A percentile compares a stretch with the other conserved stretches of the same genome.
phyloP scores from a whole-genome alignment of 2,329 filamentous ascomycete genomes.

The Talaromyces amestolkiae region DNA sequence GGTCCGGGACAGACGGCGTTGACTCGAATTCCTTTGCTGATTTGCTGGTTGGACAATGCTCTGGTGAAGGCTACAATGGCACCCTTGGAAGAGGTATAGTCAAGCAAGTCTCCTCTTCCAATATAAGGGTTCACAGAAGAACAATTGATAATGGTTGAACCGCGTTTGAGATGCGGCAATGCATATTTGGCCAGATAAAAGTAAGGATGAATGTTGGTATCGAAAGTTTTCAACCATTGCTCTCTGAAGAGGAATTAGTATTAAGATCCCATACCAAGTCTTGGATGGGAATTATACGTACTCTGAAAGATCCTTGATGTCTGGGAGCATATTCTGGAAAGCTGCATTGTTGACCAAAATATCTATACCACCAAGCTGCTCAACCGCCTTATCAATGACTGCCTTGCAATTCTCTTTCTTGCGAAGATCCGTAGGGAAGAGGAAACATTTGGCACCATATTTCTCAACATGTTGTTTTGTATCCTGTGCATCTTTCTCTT shows the following conservation, averaged over 20 bases:
- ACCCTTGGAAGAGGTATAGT: conserved; percentile 73
- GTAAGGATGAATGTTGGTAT: conserved; percentile 78
- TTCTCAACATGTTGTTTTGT: conserved; percentile 70
- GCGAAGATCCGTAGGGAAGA: conserved; percentile 64
- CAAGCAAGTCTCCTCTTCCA: conserved; percentile 73
- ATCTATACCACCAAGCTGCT: conserved; percentile 67
- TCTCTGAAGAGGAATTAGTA: conserved; percentile 48
- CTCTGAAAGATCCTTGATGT: conserved; percentile 70
- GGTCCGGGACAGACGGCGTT: conserved; percentile 76
- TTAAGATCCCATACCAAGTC: too few species aligned
- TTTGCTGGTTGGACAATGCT: conserved; percentile 70
- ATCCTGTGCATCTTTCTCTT: conserved; percentile 72
- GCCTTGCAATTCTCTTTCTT: conserved; percentile 67
- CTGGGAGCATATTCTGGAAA: conserved; percentile 69
- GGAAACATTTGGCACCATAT: conserved; percentile 63
- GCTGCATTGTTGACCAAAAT: conserved; percentile 68
- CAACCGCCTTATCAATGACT: conserved; percentile 64
- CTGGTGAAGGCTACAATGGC: conserved; percentile 78
- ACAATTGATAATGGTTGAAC: conserved; percentile 79
- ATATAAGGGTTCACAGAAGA: conserved; percentile 81
- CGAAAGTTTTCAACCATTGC: conserved; percentile 76
- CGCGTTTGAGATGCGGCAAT: conserved; percentile 70
- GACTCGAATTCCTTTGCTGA: conserved; percentile 69
- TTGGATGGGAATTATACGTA: conserved; percentile 38
- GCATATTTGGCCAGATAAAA: conserved; percentile 79